A percentile compares a stretch with the other conserved stretches of the same genome.
Conservation (phyloP, 2,329 filamentous ascomycete genomes). For the Zymoseptoria pseudotritici region DNA sequence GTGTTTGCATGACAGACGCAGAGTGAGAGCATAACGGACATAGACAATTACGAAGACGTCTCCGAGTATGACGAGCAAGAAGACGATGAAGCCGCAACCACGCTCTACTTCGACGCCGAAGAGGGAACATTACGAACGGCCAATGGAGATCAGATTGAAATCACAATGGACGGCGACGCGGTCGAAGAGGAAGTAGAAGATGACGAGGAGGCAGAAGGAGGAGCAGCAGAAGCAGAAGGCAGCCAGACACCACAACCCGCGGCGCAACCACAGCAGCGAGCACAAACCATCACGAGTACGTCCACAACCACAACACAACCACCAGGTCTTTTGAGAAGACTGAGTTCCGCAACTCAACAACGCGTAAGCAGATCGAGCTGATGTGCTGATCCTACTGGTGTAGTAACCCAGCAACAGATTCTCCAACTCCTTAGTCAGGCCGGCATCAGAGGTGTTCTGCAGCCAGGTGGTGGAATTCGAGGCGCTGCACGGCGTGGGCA, state of each 20-base stretch:
- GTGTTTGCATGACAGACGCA: constrained; percentile 23
- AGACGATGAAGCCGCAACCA: constrained; percentile 36
- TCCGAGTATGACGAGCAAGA: constrained; percentile 37
- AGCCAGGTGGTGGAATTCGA: constrained; percentile 23
- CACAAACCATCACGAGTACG: constrained; percentile 27
- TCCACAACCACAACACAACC: constrained; percentile 4
- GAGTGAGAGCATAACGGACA: constrained; percentile 29
- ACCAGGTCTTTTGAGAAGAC: constrained; percentile 6
- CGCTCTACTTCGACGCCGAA: constrained; percentile 31
- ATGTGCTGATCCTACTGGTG: constrained; percentile 2
- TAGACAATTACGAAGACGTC: constrained; percentile 34
- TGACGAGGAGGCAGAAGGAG: constrained; percentile 19
- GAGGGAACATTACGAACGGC: constrained; percentile 28
- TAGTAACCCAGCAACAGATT: constrained; percentile 44
- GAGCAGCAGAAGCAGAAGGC: constrained; percentile 29
- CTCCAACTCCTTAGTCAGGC: constrained; percentile 48
- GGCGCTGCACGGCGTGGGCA: constrained; percentile 17
- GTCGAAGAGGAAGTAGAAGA: constrained; percentile 24
- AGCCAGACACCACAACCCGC: constrained; percentile 20
- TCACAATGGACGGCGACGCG: constrained; percentile 24
- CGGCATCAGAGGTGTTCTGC: constrained; percentile 48
- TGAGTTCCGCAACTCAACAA: constrained; percentile 11
- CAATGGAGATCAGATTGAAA: constrained; percentile 22
- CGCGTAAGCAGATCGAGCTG: constrained; percentile 11
- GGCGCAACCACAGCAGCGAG: constrained; percentile 4